Evolutionary conservation across 306 rosid genomes (phyloP), one percentile per base, ranked within the genome.

Genomic region (Citrullus amarus): DNA sequence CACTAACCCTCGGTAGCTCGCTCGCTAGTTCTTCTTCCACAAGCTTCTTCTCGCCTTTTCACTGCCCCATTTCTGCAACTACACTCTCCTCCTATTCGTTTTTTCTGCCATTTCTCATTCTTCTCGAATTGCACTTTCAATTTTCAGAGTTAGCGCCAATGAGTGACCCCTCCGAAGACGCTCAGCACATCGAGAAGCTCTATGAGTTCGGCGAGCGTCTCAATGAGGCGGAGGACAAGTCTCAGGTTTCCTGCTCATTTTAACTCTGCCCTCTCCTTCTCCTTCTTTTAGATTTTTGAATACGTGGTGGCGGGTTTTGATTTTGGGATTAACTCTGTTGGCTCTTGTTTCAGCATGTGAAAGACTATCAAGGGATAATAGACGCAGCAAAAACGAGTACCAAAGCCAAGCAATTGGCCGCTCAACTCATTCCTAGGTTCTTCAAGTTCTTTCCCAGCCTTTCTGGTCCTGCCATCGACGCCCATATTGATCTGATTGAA

Each of bases 371-470:
- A 85, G 97, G 96, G 57, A 95, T 95, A 55, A 95, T 95, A 39
- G 95, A 84, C 87, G 92, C 92, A 0, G 97, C 98, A 1, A 95
- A 86, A 84, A 88, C 90, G 14, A 95, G 96, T 81, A 89, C 89
- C 12, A 92, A 95, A 88, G 96, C 97, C 51, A 95, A 95, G 87
- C 99, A 95, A 77, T 84, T 95, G 70, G 93, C 99, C 12, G 98
- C 98, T 3, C 99, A 95, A 87, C 91, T 95, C 70, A 95, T 95
- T 82, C 99, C 98, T 4, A 91, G 89, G 88, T 95, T 92, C 84
- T 95, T 86, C 83, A 95, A 95, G 87, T 92, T 87, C 86, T 92
- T 95, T 78, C 97, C 99, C 7, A 88, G 79, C 62, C 96, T 91
- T 8, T 91, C 97, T 9, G 90, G 89, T 6, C 87, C 91, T 0